These are phyloP conservation scores for Xylaria cubensis DNA, from an alignment of 495 filamentous ascomycete genomes.

Conservation along the genomic window DNA sequence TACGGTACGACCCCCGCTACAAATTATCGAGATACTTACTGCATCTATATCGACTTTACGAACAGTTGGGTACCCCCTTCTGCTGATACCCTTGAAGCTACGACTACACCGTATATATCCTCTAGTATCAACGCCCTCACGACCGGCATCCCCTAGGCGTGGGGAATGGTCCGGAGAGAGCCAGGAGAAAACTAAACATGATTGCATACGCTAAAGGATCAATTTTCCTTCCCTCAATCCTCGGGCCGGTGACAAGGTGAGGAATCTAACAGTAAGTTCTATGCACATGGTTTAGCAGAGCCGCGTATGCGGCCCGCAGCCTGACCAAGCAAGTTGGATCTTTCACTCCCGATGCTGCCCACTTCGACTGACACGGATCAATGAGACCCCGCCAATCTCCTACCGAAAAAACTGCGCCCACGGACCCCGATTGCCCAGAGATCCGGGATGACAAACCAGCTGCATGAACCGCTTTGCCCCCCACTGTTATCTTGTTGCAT, in stretches of 20 bases:
- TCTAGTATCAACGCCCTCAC: neutral
- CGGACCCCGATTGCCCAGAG: conserved; percentile 5
- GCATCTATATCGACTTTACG: neutral
- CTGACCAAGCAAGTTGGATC: neutral
- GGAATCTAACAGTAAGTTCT: neutral
- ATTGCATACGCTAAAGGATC: conserved; percentile 3
- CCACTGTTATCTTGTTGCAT: neutral
- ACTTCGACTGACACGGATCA: neutral
- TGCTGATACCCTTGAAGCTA: neutral
- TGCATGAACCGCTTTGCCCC: conserved; percentile 19
- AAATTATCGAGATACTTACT: conserved; percentile 1
- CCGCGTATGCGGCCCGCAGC: conserved; percentile 6
- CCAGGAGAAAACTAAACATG: conserved; percentile 7
- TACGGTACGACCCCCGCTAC: neutral
- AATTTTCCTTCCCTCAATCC: conserved; percentile 14
- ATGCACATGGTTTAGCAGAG: neutral
- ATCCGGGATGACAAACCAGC: conserved; percentile 3
- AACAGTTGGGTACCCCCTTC: neutral
- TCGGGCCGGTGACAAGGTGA: conserved; percentile 1
- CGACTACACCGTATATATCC: conserved; percentile 9
- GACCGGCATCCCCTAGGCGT: neutral
- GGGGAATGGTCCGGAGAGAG: conserved; percentile 13
- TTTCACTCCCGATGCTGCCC: neutral
- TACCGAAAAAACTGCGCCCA: conserved; percentile 19
- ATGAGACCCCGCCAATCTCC: conserved; percentile 3